phyloP scores from a whole-genome alignment of 2,329 filamentous ascomycete species.

The Triangularia verruculosa region DNA sequence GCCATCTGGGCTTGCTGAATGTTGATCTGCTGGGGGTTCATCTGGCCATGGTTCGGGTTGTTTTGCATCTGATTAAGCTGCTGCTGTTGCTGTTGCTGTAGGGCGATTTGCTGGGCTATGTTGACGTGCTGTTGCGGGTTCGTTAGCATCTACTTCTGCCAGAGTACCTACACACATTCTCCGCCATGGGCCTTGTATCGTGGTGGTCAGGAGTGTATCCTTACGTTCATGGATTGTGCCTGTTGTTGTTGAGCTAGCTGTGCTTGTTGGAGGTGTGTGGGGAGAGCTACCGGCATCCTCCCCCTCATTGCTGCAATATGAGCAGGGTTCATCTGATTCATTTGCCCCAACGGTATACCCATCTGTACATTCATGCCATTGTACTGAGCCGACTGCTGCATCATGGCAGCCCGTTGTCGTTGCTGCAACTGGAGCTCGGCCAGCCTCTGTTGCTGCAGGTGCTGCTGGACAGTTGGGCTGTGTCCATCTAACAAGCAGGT shows the following conservation, averaged over 20 bases:
- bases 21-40: slow-evolving; percentile 47
- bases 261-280: slow-evolving; percentile 26
- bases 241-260: slow-evolving; percentile 28
- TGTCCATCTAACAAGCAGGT: slow-evolving; percentile 28
- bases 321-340: slow-evolving; percentile 30
- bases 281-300: slow-evolving; percentile 25
- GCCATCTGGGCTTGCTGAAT: slow-evolving; percentile 38
- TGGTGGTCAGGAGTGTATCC: slow-evolving; percentile 13
- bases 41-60: slow-evolving; percentile 43
- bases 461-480: slow-evolving; percentile 37
- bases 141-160: slow-evolving; percentile 16
- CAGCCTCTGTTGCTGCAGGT: slow-evolving; percentile 52
- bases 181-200: not conserved
- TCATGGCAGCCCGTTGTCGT: slow-evolving; percentile 48
- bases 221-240: slow-evolving; percentile 29
- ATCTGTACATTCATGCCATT: slow-evolving; percentile 55
- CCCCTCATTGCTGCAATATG: slow-evolving; percentile 34
- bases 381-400: slow-evolving; percentile 47
- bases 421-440: slow-evolving; percentile 54
- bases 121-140: slow-evolving; percentile 32
- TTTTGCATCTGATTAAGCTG: slow-evolving; percentile 41
- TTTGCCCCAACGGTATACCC: slow-evolving; percentile 46
- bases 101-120: slow-evolving; percentile 44
- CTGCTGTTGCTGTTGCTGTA: slow-evolving; percentile 44
- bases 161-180: slow-evolving; percentile 16